These are phyloP conservation scores for Fusarium sp. DNA, from an alignment of 2,329 filamentous ascomycete species.

Conservation along the genomic window DNA sequence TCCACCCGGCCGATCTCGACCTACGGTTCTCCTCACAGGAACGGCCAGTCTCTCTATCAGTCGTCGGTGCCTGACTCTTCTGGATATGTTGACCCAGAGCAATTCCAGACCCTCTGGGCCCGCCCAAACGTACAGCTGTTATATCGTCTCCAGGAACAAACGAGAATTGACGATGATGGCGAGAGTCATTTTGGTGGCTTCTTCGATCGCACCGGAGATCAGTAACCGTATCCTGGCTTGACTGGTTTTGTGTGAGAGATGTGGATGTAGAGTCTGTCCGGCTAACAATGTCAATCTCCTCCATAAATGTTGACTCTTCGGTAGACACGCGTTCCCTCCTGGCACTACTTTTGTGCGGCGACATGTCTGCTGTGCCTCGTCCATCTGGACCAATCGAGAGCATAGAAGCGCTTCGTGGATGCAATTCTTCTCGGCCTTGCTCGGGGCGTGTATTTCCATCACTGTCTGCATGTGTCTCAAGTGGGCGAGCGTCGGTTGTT, in stretches of 20 bases:
- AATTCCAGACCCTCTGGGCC: background rate
- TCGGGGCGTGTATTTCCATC: background rate
- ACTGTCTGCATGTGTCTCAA: background rate
- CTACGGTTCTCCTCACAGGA: background rate
- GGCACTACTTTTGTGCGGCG: conserved; percentile 3
- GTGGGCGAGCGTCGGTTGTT: background rate
- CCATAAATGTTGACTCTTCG: background rate
- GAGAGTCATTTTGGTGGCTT: background rate
- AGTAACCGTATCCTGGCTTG: background rate
- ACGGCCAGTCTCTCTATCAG: background rate
- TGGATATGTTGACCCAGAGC: background rate
- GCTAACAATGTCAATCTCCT: background rate
- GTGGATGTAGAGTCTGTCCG: background rate
- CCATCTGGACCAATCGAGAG: background rate
- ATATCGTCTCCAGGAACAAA: conserved; percentile 42
- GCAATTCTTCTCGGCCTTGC: conserved; percentile 2
- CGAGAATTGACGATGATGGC: conserved; percentile 42
- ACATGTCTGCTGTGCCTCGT: background rate
- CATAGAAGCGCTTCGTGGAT: background rate
- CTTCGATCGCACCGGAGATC: background rate
- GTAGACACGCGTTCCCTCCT: conserved; percentile 5
- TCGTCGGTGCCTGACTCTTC: background rate
- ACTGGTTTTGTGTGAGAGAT: background rate
- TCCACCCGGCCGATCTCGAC: conserved; percentile 31
- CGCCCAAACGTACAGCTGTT: conserved; percentile 3